Percentiles rank a stretch among this genome's conserved stretches.
Evolutionary conservation across 2,329 filamentous ascomycete genomes (phyloP).

Genomic region (Pseudocercospora macadamiae): DNA sequence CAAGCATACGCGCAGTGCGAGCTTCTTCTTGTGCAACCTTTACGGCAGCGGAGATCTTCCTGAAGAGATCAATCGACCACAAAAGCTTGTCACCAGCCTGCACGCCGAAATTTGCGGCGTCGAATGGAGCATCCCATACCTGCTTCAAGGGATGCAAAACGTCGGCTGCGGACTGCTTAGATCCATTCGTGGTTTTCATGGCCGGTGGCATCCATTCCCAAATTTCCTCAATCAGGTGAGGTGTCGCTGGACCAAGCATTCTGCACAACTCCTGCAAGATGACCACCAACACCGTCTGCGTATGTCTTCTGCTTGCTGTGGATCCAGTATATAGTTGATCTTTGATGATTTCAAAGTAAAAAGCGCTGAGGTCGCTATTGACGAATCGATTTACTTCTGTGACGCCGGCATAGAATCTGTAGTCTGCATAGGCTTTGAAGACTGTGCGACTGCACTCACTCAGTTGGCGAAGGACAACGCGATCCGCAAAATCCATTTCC

Average conservation of each 20-base stretch:
- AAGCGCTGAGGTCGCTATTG: slow-evolving; percentile 80
- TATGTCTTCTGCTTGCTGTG: slow-evolving; percentile 61
- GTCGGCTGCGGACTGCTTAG: neutral
- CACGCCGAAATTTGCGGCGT: neutral
- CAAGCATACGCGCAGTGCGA: slow-evolving; percentile 70
- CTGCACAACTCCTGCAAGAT: slow-evolving; percentile 74
- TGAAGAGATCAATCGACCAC: slow-evolving; percentile 44
- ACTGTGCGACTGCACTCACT: slow-evolving; percentile 67
- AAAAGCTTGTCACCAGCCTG: slow-evolving; percentile 49
- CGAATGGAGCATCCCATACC: slow-evolving; percentile 32
- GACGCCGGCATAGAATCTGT: slow-evolving; percentile 82
- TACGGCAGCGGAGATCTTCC: slow-evolving; percentile 63
- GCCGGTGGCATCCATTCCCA: slow-evolving; percentile 72
- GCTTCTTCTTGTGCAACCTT: slow-evolving; percentile 76
- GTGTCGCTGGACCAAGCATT: slow-evolving; percentile 80
- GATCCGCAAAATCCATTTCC: slow-evolving; percentile 53
- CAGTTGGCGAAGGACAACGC: slow-evolving; percentile 77
- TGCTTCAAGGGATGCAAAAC: slow-evolving; percentile 31
- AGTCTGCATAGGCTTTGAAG: slow-evolving; percentile 65
- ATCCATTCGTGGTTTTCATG: slow-evolving; percentile 25
- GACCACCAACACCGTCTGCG: slow-evolving; percentile 59
- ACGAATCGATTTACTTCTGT: slow-evolving; percentile 78
- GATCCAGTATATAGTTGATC: slow-evolving; percentile 87
- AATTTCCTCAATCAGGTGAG: slow-evolving; percentile 82
- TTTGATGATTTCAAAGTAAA: slow-evolving; percentile 92